Conservation (phyloP, 2,329 filamentous ascomycete species). For the Lachnellula cervina region DNA sequence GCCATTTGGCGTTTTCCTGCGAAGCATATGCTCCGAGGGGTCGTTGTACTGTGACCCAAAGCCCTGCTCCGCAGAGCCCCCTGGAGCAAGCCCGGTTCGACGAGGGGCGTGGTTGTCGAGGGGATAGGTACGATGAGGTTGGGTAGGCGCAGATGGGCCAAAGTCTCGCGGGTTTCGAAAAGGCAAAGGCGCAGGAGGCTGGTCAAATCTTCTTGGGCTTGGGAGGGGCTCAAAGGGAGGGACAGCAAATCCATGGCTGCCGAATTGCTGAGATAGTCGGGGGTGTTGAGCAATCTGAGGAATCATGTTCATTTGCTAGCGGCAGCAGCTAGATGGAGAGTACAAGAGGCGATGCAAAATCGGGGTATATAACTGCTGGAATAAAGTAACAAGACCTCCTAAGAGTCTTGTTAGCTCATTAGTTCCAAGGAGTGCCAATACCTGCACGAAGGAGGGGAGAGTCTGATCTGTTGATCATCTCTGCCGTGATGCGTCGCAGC, state of each 20-base stretch:
- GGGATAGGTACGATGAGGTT: slow-evolving; percentile 24
- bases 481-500: slow-evolving; percentile 24
- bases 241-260: slow-evolving; percentile 21
- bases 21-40: slow-evolving; percentile 67
- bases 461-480: slow-evolving; percentile 30
- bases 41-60: slow-evolving; percentile 26
- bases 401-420: slow-evolving; percentile 17
- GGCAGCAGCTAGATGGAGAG: slow-evolving; percentile 6
- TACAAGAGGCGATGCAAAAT: not conserved
- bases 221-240: slow-evolving; percentile 23
- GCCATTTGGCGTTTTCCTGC: slow-evolving; percentile 91
- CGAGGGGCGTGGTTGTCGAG: slow-evolving; percentile 21
- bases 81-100: slow-evolving; percentile 11
- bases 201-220: slow-evolving; percentile 19
- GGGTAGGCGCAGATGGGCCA: slow-evolving; percentile 12
- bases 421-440: slow-evolving; percentile 31
- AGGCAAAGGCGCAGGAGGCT: slow-evolving; percentile 19
- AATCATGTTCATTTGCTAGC: slow-evolving; percentile 38
- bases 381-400: slow-evolving; percentile 7
- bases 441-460: slow-evolving; percentile 32
- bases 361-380: slow-evolving; percentile 8
- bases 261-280: slow-evolving; percentile 30
- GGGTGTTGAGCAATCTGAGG: slow-evolving; percentile 42
- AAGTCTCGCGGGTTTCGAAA: slow-evolving; percentile 28
- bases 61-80: slow-evolving; percentile 9